Conservation (phyloP, 352 stramenopile genomes). For the Pythium grandisporangium region DNA sequence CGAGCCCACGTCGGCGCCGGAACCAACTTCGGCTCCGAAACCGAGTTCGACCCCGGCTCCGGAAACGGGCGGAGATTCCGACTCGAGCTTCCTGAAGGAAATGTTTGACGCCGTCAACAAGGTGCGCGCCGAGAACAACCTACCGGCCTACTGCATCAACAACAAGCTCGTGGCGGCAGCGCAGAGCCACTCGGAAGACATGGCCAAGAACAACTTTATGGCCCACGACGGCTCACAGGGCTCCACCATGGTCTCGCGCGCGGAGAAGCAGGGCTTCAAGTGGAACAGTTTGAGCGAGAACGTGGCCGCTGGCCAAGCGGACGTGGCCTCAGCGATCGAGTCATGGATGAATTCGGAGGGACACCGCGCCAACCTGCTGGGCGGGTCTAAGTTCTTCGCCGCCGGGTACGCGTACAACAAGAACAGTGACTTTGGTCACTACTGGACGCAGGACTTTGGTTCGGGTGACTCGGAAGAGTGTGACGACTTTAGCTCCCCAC, state of each 20-base stretch:
- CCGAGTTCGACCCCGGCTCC: too few relatives aligned
- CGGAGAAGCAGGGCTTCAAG: slow-evolving; percentile 20
- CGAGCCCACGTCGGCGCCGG: too few relatives aligned
- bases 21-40: too few relatives aligned
- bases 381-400: slow-evolving; percentile 15
- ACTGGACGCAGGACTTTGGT: slow-evolving; percentile 21
- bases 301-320: slow-evolving; percentile 9
- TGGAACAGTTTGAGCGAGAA: slow-evolving; percentile 13
- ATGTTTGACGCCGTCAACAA: slow-evolving; percentile 40
- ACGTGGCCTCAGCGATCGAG: slow-evolving; percentile 9
- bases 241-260: slow-evolving; percentile 24
- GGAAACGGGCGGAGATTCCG: too few relatives aligned
- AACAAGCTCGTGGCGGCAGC: slow-evolving; percentile 16
- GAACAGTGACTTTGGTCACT: slow-evolving; percentile 7
- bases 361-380: slow-evolving; percentile 29
- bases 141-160: slow-evolving; percentile 26
- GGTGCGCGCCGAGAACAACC: slow-evolving; percentile 21
- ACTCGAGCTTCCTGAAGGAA: too few relatives aligned
- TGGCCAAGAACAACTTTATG: slow-evolving; percentile 32
- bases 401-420: slow-evolving; percentile 11
- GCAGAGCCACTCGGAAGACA: slow-evolving; percentile 21
- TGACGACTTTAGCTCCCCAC: not conserved
- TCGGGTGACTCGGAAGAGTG: slow-evolving; percentile 4
- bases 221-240: slow-evolving; percentile 33
- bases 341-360: slow-evolving; percentile 22